Base-by-base conservation (phyloP, 139 green algal genomes). In the Volvox reticuliferus region DNA sequence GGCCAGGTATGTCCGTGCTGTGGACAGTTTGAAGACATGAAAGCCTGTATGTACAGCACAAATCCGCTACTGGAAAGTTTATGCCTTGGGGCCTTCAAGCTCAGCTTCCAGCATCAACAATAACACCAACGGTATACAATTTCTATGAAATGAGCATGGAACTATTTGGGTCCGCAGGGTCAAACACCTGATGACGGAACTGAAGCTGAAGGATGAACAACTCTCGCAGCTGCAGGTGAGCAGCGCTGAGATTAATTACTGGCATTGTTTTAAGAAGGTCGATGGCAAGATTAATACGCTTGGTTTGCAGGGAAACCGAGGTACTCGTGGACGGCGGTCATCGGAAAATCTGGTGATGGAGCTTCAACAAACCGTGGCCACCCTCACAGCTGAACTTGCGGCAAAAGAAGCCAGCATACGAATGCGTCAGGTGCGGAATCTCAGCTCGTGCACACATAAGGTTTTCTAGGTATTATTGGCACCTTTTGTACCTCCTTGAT, bases 351-450 rank as follows among this genome's bases (percentile, higher is more conserved):
- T 82, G n/a, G 18, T 89, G 22, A 20, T 75, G 6, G 85, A 89
- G 16, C 69, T 89, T n/a, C 85, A 89, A 5, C 30, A 82, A 30
- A 89, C 69, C 1, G 85, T 89, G 21, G 50, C 44, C 3, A 50
- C 30, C 19, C 85, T 89, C 44, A 89, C 85, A 24, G 37, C 22
- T 35, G 85, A 89, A 30, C 24, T 89, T 18, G 20, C 85, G 12
- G n/a, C 32, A 19, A 89, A 73, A 71, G 71, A 89, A 35, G 44
- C 69, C 1, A 89, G n/a, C 44, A 89, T 89, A 37, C 85, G 84
- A 12, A 21, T 28, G 5, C 84, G 77, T 0, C 63, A 89, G 84
- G 84, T 89, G 50, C 17, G 79, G 5, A n/a, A n/a, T n/a, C n/a
- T n/a, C n/a, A n/a, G n/a, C n/a, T n/a, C n/a, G n/a, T n/a, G n/a